These are phyloP conservation scores for Eimeria maxima DNA, from an alignment of 169 alveolate genomes.

Conservation along the genomic window DNA sequence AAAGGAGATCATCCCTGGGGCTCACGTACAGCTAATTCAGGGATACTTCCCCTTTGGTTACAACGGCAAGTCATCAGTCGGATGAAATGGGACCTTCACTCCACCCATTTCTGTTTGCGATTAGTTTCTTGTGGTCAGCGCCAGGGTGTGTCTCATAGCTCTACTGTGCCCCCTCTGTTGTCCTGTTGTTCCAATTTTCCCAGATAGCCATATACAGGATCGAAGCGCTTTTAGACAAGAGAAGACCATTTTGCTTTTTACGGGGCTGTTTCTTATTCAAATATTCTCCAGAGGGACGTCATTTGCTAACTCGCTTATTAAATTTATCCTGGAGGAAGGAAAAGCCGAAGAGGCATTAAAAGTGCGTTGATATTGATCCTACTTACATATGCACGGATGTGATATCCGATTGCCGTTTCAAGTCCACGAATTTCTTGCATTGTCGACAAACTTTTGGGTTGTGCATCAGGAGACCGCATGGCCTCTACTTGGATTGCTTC, in stretches of 20 bases:
- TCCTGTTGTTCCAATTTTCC: not conserved
- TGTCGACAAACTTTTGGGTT: not conserved
- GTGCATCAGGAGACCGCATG: conserved; percentile 47
- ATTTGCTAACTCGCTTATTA: conserved; percentile 37
- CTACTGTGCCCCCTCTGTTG: not conserved
- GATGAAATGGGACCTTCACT: not conserved
- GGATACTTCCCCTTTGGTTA: conserved; percentile 69
- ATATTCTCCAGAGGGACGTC: not conserved
- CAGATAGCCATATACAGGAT: not conserved
- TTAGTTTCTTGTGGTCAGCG: not conserved
- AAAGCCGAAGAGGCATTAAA: conserved; percentile 13
- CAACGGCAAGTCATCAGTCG: conserved; percentile 19
- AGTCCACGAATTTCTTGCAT: not conserved
- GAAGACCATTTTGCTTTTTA: conserved; percentile 29
- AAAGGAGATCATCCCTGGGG: conserved; percentile 35
- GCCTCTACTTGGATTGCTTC: conserved; percentile 54
- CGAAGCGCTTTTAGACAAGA: conserved; percentile 7
- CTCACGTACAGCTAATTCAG: conserved; percentile 33
- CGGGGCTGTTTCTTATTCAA: conserved; percentile 54
- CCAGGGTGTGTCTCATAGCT: not conserved
- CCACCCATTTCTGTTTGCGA: not conserved
- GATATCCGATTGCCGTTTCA: not conserved
- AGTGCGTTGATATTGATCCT: not conserved
- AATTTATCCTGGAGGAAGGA: conserved; percentile 19
- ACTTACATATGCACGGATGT: not conserved